Evolutionary conservation across 495 filamentous ascomycete species (phyloP).

Genomic region (Tuber umbilicatum): DNA sequence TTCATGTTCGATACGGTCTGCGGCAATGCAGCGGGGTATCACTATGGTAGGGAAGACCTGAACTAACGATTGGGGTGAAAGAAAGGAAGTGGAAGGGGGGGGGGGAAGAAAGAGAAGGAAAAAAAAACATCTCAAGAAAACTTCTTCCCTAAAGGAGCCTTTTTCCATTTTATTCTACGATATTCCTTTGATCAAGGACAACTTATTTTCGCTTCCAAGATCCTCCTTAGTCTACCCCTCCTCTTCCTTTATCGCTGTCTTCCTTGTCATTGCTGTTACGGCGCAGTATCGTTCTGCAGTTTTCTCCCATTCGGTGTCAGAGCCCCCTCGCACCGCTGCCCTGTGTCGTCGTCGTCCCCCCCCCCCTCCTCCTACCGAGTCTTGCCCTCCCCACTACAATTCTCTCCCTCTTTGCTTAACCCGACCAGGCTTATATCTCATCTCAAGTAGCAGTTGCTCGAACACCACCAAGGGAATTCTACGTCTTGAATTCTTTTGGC

Average conservation of each 20-base stretch:
- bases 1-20: constrained; percentile 2
- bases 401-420: not conserved
- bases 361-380: not conserved
- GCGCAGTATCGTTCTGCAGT: not conserved
- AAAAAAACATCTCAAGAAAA: not conserved
- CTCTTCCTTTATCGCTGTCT: not conserved
- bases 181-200: not conserved
- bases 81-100: too few relatives aligned
- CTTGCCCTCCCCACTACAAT: not conserved
- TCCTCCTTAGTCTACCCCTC: not conserved
- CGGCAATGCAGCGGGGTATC: not conserved
- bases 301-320: constrained; percentile 3
- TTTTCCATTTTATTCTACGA: constrained; percentile 4
- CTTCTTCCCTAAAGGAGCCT: not conserved
- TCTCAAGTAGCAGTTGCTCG: not conserved
- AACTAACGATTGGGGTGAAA: not conserved
- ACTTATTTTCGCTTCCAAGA: not conserved
- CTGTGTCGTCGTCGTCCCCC: not conserved
- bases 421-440: not conserved
- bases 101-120: not conserved
- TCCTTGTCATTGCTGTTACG: not conserved
- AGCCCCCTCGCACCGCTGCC: constrained; percentile 2
- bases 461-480: not conserved
- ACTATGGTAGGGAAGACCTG: not conserved
- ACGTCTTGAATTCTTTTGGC: not conserved